A percentile compares a stretch with the other conserved stretches of the same genome.
phyloP scores from a whole-genome alignment of 345 rosid genomes.

The Carallia brachiata region DNA sequence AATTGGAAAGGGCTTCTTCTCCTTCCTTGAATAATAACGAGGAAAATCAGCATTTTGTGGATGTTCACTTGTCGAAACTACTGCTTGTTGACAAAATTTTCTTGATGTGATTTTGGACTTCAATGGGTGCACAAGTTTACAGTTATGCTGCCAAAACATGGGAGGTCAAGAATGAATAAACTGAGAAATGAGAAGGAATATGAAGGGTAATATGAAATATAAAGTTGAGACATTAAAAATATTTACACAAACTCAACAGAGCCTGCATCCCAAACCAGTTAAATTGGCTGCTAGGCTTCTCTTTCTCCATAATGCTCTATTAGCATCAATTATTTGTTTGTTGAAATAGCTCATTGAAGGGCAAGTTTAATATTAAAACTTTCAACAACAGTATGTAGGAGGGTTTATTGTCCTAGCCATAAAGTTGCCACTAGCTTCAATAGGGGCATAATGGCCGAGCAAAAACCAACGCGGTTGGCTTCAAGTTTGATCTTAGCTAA shows the following conservation, averaged over 20 bases:
- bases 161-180: not conserved
- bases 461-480: not conserved
- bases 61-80: conserved; percentile 46
- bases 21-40: conserved; percentile 57
- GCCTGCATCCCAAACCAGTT: not conserved
- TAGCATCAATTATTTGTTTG: not conserved
- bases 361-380: not conserved
- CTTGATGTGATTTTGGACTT: conserved; percentile 29
- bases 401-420: not conserved
- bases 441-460: not conserved
- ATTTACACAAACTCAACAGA: not conserved
- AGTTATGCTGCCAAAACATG: conserved; percentile 37
- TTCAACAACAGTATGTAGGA: not conserved
- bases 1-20: conserved; percentile 84
- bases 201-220: not conserved
- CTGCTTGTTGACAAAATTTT: conserved; percentile 28
- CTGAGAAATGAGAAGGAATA: not conserved
- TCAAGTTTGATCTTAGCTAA: conserved; percentile 2
- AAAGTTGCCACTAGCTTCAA: not conserved
- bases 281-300: too few species aligned
- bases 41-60: conserved; percentile 94
- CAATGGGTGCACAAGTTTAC: conserved; percentile 31
- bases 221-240: not conserved
- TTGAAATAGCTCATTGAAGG: not conserved
- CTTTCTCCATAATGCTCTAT: too few species aligned